phyloP scores from a whole-genome alignment of 257 asterid species.

The Gentiana macrophylla region DNA sequence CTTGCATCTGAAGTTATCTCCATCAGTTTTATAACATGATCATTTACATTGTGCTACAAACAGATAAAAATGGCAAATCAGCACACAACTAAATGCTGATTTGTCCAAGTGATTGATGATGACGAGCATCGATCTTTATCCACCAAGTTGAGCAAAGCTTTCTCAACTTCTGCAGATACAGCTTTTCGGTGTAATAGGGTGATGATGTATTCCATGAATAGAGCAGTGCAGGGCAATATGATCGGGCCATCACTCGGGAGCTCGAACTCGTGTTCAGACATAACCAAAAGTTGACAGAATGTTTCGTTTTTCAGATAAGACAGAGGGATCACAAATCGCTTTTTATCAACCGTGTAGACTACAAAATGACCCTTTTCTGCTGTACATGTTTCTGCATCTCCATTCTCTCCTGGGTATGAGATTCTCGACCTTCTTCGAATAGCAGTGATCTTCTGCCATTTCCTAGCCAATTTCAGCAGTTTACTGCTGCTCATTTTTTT shows the following conservation, averaged over 20 bases:
- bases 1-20: no score
- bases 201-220: slow-evolving; percentile 17
- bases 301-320: slow-evolving; percentile 6
- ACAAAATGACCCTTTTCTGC: slow-evolving; percentile 12
- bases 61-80: slow-evolving; percentile 2
- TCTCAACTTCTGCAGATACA: slow-evolving; percentile 9
- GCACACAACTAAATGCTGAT: slow-evolving; percentile 14
- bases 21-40: no score
- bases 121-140: slow-evolving; percentile 11
- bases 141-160: slow-evolving; percentile 12
- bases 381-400: not conserved
- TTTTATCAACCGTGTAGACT: slow-evolving; percentile 2
- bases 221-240: slow-evolving; percentile 14
- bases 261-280: slow-evolving; percentile 22
- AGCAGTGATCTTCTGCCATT: slow-evolving; percentile 20
- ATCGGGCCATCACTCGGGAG: slow-evolving; percentile 22
- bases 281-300: slow-evolving; percentile 12
- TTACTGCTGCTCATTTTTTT: slow-evolving; percentile 23
- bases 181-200: not conserved
- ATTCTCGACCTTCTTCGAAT: slow-evolving; percentile 13
- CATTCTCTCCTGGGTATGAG: slow-evolving; percentile 2
- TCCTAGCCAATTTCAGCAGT: slow-evolving; percentile 22
- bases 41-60: no score
- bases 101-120: slow-evolving; percentile 8
- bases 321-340: slow-evolving; percentile 11